phyloP scores from a whole-genome alignment of 768 basidiomycete genomes.

The Tylopilus rubrobrunneus region DNA sequence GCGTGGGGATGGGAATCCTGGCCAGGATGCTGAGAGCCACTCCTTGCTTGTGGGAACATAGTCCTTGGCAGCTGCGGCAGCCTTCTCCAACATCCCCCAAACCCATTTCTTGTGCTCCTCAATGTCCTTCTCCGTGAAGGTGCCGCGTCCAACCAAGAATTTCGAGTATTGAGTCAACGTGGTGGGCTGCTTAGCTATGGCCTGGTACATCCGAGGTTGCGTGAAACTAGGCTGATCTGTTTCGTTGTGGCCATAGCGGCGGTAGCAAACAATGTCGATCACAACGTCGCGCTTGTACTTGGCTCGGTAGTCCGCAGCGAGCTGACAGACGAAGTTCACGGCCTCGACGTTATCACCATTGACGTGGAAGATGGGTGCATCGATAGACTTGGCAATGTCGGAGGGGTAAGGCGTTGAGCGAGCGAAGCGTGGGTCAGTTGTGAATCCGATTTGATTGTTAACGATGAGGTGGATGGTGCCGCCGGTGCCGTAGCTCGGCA shows the following conservation, averaged over 20 bases:
- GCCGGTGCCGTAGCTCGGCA: conserved; percentile 94
- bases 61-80: conserved; percentile 89
- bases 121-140: conserved; percentile 94
- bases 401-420: conserved; percentile 98
- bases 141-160: conserved; percentile 83
- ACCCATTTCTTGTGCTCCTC: conserved; percentile 99
- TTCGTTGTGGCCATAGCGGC: conserved; percentile 99
- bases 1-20: conserved; percentile 96
- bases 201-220: conserved; percentile 97
- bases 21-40: conserved; percentile 98
- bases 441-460: conserved; percentile 99
- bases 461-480: conserved; percentile 98
- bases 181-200: conserved; percentile 91
- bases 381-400: conserved; percentile 97
- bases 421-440: conserved; percentile 95
- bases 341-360: conserved; percentile 99
- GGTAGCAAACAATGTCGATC: conserved; percentile 97
- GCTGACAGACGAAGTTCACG: conserved; percentile 96
- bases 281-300: conserved; percentile 99
- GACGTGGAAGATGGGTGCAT: conserved; percentile 98
- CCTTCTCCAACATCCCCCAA: conserved; percentile 97
- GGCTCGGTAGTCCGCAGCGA: conserved; percentile 96
- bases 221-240: conserved; percentile 99
- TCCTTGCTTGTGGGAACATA: conserved; percentile 94
- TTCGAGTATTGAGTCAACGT: conserved; percentile 90